A percentile compares a stretch with the other conserved stretches of the same genome.
Evolutionary conservation across 1,284 basidiomycete genomes (phyloP).

Genomic region (Ustilago tritici): DNA sequence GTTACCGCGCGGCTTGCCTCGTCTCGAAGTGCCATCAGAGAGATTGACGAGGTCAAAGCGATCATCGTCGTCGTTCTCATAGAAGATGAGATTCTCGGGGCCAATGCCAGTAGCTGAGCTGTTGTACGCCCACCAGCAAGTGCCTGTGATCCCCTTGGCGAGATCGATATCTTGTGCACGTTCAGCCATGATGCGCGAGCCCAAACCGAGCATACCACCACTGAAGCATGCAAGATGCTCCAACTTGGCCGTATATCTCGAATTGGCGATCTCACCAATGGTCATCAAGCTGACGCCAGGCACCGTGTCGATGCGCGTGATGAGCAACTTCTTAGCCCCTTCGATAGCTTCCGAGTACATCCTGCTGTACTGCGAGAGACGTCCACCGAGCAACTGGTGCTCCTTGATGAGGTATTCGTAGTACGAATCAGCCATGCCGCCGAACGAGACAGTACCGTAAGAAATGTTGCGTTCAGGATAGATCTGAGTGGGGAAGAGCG

Average conservation of each 20-base stretch:
- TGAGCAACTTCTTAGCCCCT: slow-evolving; percentile 70
- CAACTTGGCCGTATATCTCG: slow-evolving; percentile 52
- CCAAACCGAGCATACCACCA: slow-evolving; percentile 74
- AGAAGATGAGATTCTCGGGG: slow-evolving; percentile 64
- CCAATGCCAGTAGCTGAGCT: slow-evolving; percentile 66
- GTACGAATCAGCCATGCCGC: slow-evolving; percentile 72
- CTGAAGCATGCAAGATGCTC: slow-evolving; percentile 73
- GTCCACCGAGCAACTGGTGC: slow-evolving; percentile 72
- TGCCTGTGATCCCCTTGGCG: slow-evolving; percentile 71
- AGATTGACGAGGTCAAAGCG: slow-evolving; percentile 51
- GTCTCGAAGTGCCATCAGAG: slow-evolving; percentile 46
- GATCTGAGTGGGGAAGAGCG: slow-evolving; percentile 69
- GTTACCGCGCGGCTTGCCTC: slow-evolving; percentile 53
- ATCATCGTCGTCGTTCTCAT: slow-evolving; percentile 53
- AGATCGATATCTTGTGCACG: slow-evolving; percentile 71
- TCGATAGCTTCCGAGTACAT: slow-evolving; percentile 73
- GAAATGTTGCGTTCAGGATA: slow-evolving; percentile 64
- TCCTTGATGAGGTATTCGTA: slow-evolving; percentile 75
- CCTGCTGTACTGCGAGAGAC: slow-evolving; percentile 71
- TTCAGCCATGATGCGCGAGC: slow-evolving; percentile 71
- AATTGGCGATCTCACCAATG: slow-evolving; percentile 51
- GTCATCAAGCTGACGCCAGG: slow-evolving; percentile 70
- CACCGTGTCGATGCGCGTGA: slow-evolving; percentile 70
- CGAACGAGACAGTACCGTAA: slow-evolving; percentile 70
- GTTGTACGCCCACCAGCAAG: slow-evolving; percentile 73